Evolutionary conservation across 495 filamentous ascomycete genomes (phyloP), one percentile per base, ranked within the genome.

Genomic region (Mycothermus thermophilus): DNA sequence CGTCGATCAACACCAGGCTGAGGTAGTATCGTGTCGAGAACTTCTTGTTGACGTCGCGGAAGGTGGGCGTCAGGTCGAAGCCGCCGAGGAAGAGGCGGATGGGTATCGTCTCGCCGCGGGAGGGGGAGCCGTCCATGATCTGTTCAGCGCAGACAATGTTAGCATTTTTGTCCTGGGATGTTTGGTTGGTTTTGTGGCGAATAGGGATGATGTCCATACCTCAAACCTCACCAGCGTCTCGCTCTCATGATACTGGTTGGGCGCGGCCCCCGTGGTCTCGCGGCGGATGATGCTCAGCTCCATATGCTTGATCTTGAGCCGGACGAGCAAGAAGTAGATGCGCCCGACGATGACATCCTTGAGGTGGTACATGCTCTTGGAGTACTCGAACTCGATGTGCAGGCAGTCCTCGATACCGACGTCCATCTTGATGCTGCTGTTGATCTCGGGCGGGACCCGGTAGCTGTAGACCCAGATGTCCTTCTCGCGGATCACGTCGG

Each of bases 261-360:
- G 90, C n/a, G 90, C 82, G 3, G 83, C 85, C 12, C 90, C 90
- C 5, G 90, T 96, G 4, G 90, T 96, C 62, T 99, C 90, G 42
- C 90, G 70, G 46, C 90, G 76, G 53, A 99, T 99, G 47, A 99
- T 99, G 40, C 83, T 90, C 31, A 99, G 62, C 65, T 99, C 90
- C 90, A 99, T 99, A 59, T 99, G 92, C 64, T 95, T 94, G 59
- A 99, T 99, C 75, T 99, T 99, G 54, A 99, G 69, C 53, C 90
- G 77, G 42, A 99, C 90, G 17, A 99, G 71, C 44, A 99, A 64
- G 65, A 99, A 99, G 67, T 96, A 99, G 69, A 99, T 99, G 42
- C 90, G 76, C 33, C 90, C 90, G 31, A 99, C 90, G 47, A 99
- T 99, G 35, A 99, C 90, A 60, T 99, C 90, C 68, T 99, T 99